A percentile compares a stretch with the other conserved stretches of the same genome.
These are phyloP conservation scores for Phytophthora sp. DNA, from an alignment of 352 stramenopile species.

Conservation along the genomic window DNA sequence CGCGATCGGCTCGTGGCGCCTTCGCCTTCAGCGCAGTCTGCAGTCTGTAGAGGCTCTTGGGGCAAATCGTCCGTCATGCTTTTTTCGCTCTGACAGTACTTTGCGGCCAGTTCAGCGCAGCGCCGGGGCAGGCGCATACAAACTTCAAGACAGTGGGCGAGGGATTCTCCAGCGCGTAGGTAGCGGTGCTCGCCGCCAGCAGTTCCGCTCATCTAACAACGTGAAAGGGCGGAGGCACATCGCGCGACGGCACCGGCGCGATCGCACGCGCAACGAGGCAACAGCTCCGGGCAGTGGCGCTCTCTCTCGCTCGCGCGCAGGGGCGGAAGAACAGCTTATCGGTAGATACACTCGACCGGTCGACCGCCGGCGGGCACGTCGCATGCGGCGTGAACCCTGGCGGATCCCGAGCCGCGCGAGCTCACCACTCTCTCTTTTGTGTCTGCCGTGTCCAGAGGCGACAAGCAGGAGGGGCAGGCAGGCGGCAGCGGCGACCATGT, in stretches of 20 bases:
- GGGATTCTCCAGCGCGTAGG: not conserved
- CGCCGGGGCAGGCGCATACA: too few species aligned
- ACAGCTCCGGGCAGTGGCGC: constrained; percentile 1
- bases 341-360: constrained; percentile 27
- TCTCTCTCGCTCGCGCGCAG: constrained; percentile 11
- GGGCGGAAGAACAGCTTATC: constrained; percentile 35
- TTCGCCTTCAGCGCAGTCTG: too few species aligned
- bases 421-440: constrained; percentile 3
- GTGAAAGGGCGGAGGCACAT: constrained; percentile 24
- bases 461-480: not conserved
- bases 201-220: constrained; percentile 34
- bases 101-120: too few species aligned
- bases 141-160: constrained; percentile 30
- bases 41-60: too few species aligned
- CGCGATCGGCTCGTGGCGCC: too few species aligned
- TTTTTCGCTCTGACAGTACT: too few species aligned
- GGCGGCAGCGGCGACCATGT: constrained; percentile 14
- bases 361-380: constrained; percentile 10
- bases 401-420: too few species aligned
- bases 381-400: constrained; percentile 1
- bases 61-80: too few species aligned
- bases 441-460: constrained; percentile 10
- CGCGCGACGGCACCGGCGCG: not conserved
- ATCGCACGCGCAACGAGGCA: constrained; percentile 21
- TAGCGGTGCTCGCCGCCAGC: constrained; percentile 17